Conservation (phyloP, 176 grass and related monocot genomes). For the Musa beccarii region DNA sequence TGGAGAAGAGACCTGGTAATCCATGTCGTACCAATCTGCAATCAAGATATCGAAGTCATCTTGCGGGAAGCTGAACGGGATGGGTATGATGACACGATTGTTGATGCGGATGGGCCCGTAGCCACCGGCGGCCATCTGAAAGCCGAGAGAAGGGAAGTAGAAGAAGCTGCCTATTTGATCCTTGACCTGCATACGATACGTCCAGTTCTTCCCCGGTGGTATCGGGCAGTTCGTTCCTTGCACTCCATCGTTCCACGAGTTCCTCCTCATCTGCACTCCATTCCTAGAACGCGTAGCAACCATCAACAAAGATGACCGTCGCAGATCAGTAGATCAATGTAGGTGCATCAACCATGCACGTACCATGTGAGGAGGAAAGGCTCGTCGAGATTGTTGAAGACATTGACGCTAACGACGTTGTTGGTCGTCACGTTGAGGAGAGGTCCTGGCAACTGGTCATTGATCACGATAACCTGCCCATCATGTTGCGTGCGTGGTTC, state of each 20-base stretch:
- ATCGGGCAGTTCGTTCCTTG: conserved; percentile 14
- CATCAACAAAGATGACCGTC: no score
- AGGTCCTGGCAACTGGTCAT: conserved; percentile 2
- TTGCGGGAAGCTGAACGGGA: conserved; percentile 1
- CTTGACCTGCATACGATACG: background rate
- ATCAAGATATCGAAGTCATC: conserved; percentile 8
- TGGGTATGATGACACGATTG: background rate
- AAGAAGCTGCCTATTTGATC: conserved; percentile 13
- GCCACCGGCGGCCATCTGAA: conserved; percentile 6
- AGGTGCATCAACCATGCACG: background rate
- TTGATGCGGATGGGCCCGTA: conserved; percentile 13
- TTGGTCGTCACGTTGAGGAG: conserved; percentile 2
- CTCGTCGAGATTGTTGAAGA: conserved; percentile 9
- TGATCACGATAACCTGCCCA: background rate
- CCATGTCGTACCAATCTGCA: background rate
- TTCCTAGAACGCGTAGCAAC: background rate
- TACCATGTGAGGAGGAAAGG: conserved; percentile 13
- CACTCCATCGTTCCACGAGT: conserved; percentile 15
- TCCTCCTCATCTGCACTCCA: conserved; percentile 8
- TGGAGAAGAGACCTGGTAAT: background rate
- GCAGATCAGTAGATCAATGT: no score
- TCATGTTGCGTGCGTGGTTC: no score
- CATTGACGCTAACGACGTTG: background rate
- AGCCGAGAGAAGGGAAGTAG: background rate
- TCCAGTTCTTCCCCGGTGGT: conserved; percentile 1